Evolutionary conservation across 768 basidiomycete genomes (phyloP), one percentile per base, ranked within the genome.

Genomic region (Hygrophorus pudorinus): DNA sequence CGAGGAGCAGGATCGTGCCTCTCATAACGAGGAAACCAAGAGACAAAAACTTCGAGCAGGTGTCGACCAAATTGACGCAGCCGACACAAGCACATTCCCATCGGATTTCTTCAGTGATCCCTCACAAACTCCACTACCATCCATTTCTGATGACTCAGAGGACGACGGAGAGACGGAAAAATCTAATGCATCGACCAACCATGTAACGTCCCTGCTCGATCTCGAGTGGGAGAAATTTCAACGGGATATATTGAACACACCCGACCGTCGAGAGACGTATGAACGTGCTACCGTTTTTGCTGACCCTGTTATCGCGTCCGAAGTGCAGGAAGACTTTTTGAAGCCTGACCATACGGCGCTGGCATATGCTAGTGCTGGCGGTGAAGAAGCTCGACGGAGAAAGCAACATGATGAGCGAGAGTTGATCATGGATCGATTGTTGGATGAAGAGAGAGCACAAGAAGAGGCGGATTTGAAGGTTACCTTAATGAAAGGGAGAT

Each of bases 391-490:
- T 41, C 67, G 74, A 53, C 62, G 61, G 52, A 59, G 64, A 51
- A 81, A 70, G 59, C 79, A 80, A 53, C 68, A 67, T 55, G 85
- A 89, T 17, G 87, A 90, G 43, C 70, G 76, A 39, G 86, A 90
- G 52, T 62, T 89, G 47, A 89, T 90, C 35, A 85, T 90, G 81
- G 87, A 89, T 61, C 72, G 88, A 44, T 60, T 90, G 38, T 47
- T 88, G 58, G 87, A 89, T 24, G 88, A 91, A 63, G 87, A 91
- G 59, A 72, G 79, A 44, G 81, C 80, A 27, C 88, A 91, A 65
- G 88, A 91, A 57, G 87, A 90, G 57, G 88, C 86, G 4, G 88
- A 91, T 57, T 78, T 78, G 65, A 78, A 76, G 42, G 86, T 88
- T 8, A 57, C 58, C 7, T 52, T 71, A 34, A 70, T 90, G 64